Percentiles rank a stretch among this genome's conserved stretches.
Conservation (phyloP, 345 rosid genomes). For the Salix caprea region DNA sequence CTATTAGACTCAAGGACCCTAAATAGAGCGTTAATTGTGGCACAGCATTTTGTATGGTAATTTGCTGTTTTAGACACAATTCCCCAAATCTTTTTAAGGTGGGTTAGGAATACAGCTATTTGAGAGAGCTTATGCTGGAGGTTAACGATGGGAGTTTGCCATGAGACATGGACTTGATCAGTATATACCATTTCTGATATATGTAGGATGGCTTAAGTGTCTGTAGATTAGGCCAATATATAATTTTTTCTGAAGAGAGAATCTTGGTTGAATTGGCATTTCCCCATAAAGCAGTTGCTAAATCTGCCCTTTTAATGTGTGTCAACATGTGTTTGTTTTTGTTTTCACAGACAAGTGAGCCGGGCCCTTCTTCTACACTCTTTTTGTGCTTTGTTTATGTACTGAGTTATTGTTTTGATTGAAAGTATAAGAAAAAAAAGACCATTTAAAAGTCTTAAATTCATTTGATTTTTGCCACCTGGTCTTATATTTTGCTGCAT, state of each 20-base stretch:
- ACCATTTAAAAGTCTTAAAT: background rate
- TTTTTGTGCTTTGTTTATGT: background rate
- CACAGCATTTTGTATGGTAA: background rate
- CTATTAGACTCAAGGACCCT: background rate
- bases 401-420: background rate
- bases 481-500: background rate
- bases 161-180: background rate
- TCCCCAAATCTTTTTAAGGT: background rate
- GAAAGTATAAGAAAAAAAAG: background rate
- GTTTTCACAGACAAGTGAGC: too few species aligned
- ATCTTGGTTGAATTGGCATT: background rate
- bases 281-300: background rate
- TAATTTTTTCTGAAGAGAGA: background rate
- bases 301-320: background rate
- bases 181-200: background rate
- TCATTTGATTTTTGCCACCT: background rate
- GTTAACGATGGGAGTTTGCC: background rate
- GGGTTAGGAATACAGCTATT: background rate
- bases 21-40: background rate
- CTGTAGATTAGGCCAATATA: background rate
- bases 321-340: background rate
- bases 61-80: background rate
- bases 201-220: background rate
- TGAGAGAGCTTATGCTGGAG: background rate
- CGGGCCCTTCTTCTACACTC: background rate